phyloP scores from a whole-genome alignment of 176 grass and related monocot genomes.

The Avena insularis region DNA sequence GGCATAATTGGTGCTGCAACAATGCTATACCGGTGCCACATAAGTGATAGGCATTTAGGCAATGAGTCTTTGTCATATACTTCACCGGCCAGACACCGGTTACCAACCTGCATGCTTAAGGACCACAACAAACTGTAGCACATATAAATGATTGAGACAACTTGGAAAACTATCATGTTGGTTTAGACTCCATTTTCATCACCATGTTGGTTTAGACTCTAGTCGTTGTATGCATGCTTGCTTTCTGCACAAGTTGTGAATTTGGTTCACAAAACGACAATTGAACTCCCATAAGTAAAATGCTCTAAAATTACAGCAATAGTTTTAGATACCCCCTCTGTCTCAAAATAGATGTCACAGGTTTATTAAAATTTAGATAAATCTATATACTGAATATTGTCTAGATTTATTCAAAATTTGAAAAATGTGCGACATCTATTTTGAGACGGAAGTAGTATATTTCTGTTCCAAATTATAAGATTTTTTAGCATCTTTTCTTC shows the following conservation, averaged over 20 bases:
- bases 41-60: background rate
- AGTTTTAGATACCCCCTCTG: background rate
- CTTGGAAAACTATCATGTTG: background rate
- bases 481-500: too few species aligned
- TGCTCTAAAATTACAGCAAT: background rate
- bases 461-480: too few species aligned
- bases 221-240: background rate
- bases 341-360: too few species aligned
- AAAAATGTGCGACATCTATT: too few species aligned
- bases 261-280: background rate
- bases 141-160: conserved; percentile 34
- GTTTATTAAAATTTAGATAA: too few species aligned
- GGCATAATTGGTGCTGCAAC: conserved; percentile 22
- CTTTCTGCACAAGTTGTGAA: background rate
- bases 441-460: too few species aligned
- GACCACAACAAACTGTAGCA: conserved; percentile 44
- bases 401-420: too few species aligned
- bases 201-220: background rate
- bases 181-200: conserved; percentile 11
- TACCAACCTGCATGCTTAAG: conserved; percentile 24
- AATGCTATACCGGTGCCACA: conserved; percentile 20
- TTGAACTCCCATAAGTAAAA: background rate
- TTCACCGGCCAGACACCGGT: background rate
- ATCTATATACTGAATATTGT: too few species aligned
- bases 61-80: background rate